phyloP scores from a whole-genome alignment of 1,139 yeast genomes.

The Candida sojae region DNA sequence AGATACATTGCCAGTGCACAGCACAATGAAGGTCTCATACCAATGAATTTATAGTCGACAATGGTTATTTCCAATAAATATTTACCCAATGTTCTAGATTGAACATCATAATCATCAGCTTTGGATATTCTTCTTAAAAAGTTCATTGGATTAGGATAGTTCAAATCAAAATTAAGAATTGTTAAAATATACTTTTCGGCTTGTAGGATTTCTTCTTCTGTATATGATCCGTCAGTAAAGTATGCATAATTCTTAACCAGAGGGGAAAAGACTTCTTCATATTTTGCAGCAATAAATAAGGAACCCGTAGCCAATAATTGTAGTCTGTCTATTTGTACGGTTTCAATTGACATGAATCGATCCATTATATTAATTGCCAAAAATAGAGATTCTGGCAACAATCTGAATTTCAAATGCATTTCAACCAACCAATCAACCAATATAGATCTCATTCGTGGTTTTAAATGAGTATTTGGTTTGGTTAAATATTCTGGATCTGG shows the following conservation, averaged over 20 bases:
- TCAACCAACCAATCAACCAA: conserved; percentile 95
- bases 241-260: conserved; percentile 85
- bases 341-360: conserved; percentile 78
- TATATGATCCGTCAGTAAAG: conserved; percentile 82
- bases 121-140: conserved; percentile 88
- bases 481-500: conserved; percentile 77
- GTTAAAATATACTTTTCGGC: conserved; percentile 85
- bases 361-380: conserved; percentile 90
- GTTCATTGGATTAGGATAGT: conserved; percentile 94
- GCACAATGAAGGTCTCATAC: conserved; percentile 77
- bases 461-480: conserved; percentile 67
- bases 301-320: conserved; percentile 92
- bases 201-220: conserved; percentile 81
- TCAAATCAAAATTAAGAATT: conserved; percentile 73
- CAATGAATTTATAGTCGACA: conserved; percentile 80
- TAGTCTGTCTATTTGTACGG: conserved; percentile 78
- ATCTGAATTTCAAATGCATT: conserved; percentile 82
- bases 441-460: conserved; percentile 85
- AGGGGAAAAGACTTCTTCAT: conserved; percentile 93
- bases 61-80: conserved; percentile 81
- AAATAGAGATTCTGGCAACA: conserved; percentile 88
- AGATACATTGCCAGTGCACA: conserved; percentile 93
- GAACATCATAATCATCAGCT: conserved; percentile 94
- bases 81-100: conserved; percentile 89
- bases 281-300: conserved; percentile 89